These are phyloP conservation scores for Begonia fuchsioides DNA, from an alignment of 306 rosid genomes.

Conservation along the genomic window DNA sequence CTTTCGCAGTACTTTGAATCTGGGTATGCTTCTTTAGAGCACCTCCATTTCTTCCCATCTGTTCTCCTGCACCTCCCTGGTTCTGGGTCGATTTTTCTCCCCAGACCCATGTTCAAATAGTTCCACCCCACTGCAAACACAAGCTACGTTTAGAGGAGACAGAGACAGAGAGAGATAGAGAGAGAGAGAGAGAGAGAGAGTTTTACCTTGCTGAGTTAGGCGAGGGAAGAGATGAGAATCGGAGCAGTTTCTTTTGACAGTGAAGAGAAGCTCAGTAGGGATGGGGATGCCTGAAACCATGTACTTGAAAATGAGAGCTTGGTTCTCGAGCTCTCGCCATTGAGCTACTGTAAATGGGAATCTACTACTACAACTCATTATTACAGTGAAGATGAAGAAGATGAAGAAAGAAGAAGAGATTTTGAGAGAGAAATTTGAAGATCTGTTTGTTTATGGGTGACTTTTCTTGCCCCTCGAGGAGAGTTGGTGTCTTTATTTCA, in stretches of 20 bases:
- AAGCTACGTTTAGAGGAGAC: background rate
- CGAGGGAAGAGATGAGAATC: slow-evolving; percentile 33
- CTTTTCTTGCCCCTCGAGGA: too few species aligned
- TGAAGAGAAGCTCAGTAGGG: slow-evolving; percentile 78
- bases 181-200: background rate
- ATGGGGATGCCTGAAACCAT: slow-evolving; percentile 84
- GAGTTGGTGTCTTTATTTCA: slow-evolving; percentile 79
- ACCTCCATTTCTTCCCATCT: slow-evolving; percentile 96
- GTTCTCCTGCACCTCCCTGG: slow-evolving; percentile 99
- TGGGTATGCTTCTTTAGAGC: slow-evolving; percentile 86
- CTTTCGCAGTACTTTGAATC: slow-evolving; percentile 97
- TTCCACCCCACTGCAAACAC: slow-evolving; percentile 79
- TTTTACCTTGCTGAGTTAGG: slow-evolving; percentile 43
- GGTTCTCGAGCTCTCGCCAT: slow-evolving; percentile 99
- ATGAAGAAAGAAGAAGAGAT: background rate
- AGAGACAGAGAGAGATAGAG: background rate
- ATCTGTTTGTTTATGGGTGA: slow-evolving; percentile 19
- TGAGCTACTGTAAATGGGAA: slow-evolving; percentile 79
- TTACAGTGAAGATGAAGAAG: background rate
- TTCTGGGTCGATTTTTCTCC: slow-evolving; percentile 92
- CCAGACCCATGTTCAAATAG: slow-evolving; percentile 81
- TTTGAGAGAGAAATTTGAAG: background rate
- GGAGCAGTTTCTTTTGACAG: slow-evolving; percentile 34
- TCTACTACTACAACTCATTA: slow-evolving; percentile 48
- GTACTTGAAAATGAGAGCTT: slow-evolving; percentile 92